Base-by-base conservation (phyloP, 768 basidiomycete genomes). In the Dendrothele bispora region DNA sequence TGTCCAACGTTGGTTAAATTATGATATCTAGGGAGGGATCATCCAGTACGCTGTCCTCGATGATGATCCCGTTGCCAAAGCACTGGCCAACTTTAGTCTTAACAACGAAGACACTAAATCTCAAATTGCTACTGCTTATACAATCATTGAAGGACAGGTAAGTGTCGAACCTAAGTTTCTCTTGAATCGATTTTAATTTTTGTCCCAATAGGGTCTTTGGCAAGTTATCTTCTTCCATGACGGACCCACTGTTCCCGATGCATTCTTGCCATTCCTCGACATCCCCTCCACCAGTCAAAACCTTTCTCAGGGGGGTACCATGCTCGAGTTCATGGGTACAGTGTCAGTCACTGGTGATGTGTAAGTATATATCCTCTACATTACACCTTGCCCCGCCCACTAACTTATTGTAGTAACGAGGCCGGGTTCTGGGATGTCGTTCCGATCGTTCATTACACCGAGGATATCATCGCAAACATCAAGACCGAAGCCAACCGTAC, bases 21-120 rank as follows among this genome's bases (percentile, higher is more conserved):
- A 46, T 18, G 30, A 10, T 34, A 14, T 12, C 17, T 46, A 73
- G 70, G 69, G 69, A 1, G 74, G 72, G 1, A 3, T 61, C 7
- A 61, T 74, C 22, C 57, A 49, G 2, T 65, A 63, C 36, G 45
- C 55, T 5, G 46, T 17, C 5, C 48, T 49, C 24, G 26, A 58
- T 21, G 48, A 59, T 11, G 50, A 54, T 24, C 45, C 39, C 5
- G 50, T 65, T 18, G 57, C 36, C 12, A 48, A 42, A 10, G 68
- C n/a, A n/a, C n/a, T n/a, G n/a, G n/a, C n/a, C n/a, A n/a, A n/a
- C n/a, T n/a, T n/a, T n/a, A n/a, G n/a, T 65, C 1, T 58, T 59
- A 2, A 29, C 43, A 32, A 66, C 58, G 61, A 48, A 0, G 68
- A 70, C 46, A 62, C 65, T 6, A 70, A 69, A 40, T 66, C 68